phyloP scores from a whole-genome alignment of 2,329 filamentous ascomycete species.

The Ascochyta pisi region DNA sequence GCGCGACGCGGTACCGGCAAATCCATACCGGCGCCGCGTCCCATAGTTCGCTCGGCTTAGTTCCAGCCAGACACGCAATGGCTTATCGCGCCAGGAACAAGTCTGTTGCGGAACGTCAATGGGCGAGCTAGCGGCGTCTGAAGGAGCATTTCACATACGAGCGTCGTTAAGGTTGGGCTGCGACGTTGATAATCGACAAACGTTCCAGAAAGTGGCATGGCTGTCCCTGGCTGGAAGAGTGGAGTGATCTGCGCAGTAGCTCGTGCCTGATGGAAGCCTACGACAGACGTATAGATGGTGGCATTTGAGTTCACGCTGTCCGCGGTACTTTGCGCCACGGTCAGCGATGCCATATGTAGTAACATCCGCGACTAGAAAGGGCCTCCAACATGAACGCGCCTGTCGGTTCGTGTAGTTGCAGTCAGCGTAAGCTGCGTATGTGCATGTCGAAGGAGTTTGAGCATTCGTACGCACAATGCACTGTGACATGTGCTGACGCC shows the following conservation, averaged over 20 bases:
- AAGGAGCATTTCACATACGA: neutral
- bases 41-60: slow-evolving; percentile 10
- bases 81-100: slow-evolving; percentile 16
- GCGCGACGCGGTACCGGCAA: neutral
- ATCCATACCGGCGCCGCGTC: neutral
- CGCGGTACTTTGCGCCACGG: neutral
- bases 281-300: neutral
- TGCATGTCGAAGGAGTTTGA: neutral
- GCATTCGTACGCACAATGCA: neutral
- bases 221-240: neutral
- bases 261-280: neutral
- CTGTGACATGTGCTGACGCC: neutral
- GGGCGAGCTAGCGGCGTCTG: neutral
- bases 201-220: slow-evolving; percentile 1
- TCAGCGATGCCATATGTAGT: neutral
- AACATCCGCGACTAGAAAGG: neutral
- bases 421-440: neutral
- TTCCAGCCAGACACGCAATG: slow-evolving; percentile 7
- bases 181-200: neutral
- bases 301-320: slow-evolving; percentile 4
- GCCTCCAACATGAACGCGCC: neutral
- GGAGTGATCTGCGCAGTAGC: slow-evolving; percentile 3
- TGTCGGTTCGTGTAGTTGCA: neutral
- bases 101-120: neutral
- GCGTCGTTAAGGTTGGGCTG: slow-evolving; percentile 4